Evolutionary conservation across 2,329 filamentous ascomycete genomes (phyloP), one percentile per base, ranked within the genome.

Genomic region (Xylariaceae sp.): DNA sequence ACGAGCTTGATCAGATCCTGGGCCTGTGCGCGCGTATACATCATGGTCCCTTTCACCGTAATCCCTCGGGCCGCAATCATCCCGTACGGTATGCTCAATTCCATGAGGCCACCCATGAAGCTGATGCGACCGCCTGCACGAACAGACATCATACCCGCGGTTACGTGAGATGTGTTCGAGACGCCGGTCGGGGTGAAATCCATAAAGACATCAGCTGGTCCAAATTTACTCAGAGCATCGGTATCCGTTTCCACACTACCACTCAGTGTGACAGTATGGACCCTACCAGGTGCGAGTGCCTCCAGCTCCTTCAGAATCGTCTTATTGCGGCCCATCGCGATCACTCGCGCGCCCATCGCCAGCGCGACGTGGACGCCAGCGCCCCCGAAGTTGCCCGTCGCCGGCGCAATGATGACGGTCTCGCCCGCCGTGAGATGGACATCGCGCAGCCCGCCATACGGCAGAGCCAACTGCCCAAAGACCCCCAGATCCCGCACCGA

Each of bases 331-430:
- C 49, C 44, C 44, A 47, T 47, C 13, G 49, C 47, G 3, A 52
- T 42, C 11, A 52, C 49, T 13, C 47, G 42, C 3, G 49, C 47
- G 9, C 50, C 48, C 43, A 50, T 47, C 9, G 49, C 48, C 1
- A 50, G 43, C 9, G 45, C 48, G 7, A 49, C 50, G 15, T 50
- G 41, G 4, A 49, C 48, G 6, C 41, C 45, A 8, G 34, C 50
- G 28, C 39, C 42, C 15, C 50, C 45, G 18, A 50, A 52, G n/a
- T 44, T 42, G 13, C 50, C 48, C 4, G 50, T 52, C 2, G 48
- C 47, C 7, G 50, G 45, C 12, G 45, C 19, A 19, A 50, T 43
- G 18, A 50, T 19, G 19, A 50, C 43, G 15, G 42, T 44, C 40
- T 50, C 49, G 29, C 47, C 49, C 4, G 47, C 24, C 7, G 19